Conservation (phyloP, 192 early-diverging fungal species). For the Allomyces macrogynus region DNA sequence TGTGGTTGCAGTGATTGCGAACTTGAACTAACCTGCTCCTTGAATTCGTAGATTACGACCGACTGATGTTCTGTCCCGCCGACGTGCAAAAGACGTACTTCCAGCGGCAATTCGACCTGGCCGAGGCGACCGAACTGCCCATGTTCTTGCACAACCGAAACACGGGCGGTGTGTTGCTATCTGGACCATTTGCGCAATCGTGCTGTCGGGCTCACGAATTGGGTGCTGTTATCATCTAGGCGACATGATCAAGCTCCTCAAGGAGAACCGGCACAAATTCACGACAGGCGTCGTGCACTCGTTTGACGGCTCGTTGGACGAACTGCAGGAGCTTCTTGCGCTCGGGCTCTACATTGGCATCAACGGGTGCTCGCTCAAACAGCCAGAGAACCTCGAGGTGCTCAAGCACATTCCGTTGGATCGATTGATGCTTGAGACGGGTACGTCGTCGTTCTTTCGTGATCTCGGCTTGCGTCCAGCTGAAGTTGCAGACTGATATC, state of each 20-base stretch:
- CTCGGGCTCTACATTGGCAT: slow-evolving; percentile 78
- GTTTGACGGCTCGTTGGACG: slow-evolving; percentile 54
- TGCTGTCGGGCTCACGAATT: not conserved
- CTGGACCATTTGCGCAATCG: slow-evolving; percentile 5
- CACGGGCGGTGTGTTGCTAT: slow-evolving; percentile 45
- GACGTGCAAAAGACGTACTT: slow-evolving; percentile 59
- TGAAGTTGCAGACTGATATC: not conserved
- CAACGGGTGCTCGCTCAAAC: slow-evolving; percentile 88
- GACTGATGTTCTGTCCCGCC: slow-evolving; percentile 59
- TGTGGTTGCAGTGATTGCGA: not conserved
- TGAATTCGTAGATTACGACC: slow-evolving; percentile 58
- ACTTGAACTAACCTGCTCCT: not conserved
- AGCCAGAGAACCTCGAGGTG: slow-evolving; percentile 59
- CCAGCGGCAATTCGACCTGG: slow-evolving; percentile 56
- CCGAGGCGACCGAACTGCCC: slow-evolving; percentile 53
- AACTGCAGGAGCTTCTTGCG: slow-evolving; percentile 31
- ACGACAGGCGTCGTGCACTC: slow-evolving; percentile 70
- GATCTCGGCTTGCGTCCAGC: not conserved
- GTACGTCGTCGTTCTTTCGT: slow-evolving; percentile 8
- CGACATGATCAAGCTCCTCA: slow-evolving; percentile 13
- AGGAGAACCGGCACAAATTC: slow-evolving; percentile 36
- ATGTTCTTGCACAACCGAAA: slow-evolving; percentile 85
- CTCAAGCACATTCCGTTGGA: slow-evolving; percentile 53
- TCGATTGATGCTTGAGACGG: slow-evolving; percentile 75
- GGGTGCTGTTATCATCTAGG: slow-evolving; percentile 2